Base-by-base conservation (phyloP, 2,329 filamentous ascomycete genomes). In the Phialophora verrucosa region DNA sequence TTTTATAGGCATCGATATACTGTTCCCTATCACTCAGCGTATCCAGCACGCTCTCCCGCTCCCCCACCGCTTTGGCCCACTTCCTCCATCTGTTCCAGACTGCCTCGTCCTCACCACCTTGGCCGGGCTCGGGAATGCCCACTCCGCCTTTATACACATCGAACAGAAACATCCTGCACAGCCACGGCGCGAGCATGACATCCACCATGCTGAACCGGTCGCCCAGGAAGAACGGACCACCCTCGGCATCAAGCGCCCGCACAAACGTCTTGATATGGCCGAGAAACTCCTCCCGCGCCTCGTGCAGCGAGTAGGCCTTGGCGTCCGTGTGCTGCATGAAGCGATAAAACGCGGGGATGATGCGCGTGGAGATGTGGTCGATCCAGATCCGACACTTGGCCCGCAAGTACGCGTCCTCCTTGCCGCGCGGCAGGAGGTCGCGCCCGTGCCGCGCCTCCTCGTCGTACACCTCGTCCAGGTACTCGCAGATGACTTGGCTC, bases 361-460 rank as follows among this genome's bases (percentile, higher is more conserved):
- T 87, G 58, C 88, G 81, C 8, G 82, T 84, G 50, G 83, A 86
- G 29, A 91, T 84, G 71, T 90, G 92, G 71, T 93, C 90, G 51
- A 88, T 90, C 90, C 90, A 93, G 59, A 93, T 86, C 35, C 89
- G 80, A 35, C 85, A 87, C 27, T 87, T 77, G 3, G 91, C 91
- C 58, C 85, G 82, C 63, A 87, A 82, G 73, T 91, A 93, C 0
- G 86, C 80, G 73, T 81, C 80, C 59, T 88, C 85, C 0, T 76
- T 73, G n/a, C 53, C 29, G 1, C 53, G 53, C 0, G 90, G 88
- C 3, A 91, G 76, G 3, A 93, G 75, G 1, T 77, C 75, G 1
- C 82, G 82, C 0, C 80, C 80, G 59, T 84, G 73, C n/a, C 58
- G 53, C 25, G 55, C n/a, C 6, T 49, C 31, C 7, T 81, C 81